Percentiles rank a stretch among this genome's conserved stretches.
phyloP scores from a whole-genome alignment of 805 yeast species.

The Cyberlindnera maritima region DNA sequence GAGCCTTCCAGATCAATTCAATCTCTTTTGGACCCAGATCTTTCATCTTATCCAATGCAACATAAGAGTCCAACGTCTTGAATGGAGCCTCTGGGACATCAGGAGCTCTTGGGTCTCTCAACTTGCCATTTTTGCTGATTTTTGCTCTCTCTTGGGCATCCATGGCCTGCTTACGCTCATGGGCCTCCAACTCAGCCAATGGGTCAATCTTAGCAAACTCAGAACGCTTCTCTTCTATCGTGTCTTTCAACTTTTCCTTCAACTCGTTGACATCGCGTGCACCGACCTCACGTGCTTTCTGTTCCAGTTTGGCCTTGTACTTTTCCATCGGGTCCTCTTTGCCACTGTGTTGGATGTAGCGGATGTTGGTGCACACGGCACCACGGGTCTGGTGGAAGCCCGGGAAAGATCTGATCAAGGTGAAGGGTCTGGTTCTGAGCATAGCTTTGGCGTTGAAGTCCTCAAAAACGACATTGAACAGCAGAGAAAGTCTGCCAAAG shows the following conservation, averaged over 20 bases:
- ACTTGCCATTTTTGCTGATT: slow-evolving; percentile 21
- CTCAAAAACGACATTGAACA: too few species aligned
- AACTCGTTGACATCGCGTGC: slow-evolving; percentile 53
- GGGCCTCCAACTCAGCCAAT: slow-evolving; percentile 59
- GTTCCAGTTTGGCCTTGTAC: slow-evolving; percentile 35
- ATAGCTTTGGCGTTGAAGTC: not conserved
- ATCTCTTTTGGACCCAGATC: slow-evolving; percentile 60
- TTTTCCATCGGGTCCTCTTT: slow-evolving; percentile 27
- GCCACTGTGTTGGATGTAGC: slow-evolving; percentile 17
- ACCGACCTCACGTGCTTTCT: slow-evolving; percentile 41
- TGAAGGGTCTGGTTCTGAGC: slow-evolving; percentile 5
- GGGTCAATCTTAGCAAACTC: slow-evolving; percentile 68
- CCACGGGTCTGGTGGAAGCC: slow-evolving; percentile 12
- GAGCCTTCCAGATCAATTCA: slow-evolving; percentile 84
- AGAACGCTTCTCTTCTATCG: slow-evolving; percentile 52
- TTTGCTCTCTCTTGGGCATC: slow-evolving; percentile 26
- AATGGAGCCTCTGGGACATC: slow-evolving; percentile 48
- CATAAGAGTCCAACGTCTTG: slow-evolving; percentile 67
- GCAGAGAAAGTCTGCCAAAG: too few species aligned
- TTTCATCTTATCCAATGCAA: slow-evolving; percentile 64
- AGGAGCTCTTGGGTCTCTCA: slow-evolving; percentile 38
- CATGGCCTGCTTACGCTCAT: slow-evolving; percentile 36
- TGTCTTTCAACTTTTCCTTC: slow-evolving; percentile 57
- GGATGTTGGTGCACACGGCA: slow-evolving; percentile 20
- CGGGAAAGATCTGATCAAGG: slow-evolving; percentile 3